These are phyloP conservation scores for Crithidia mellificae DNA, from an alignment of 208 protist genomes.

Conservation along the genomic window DNA sequence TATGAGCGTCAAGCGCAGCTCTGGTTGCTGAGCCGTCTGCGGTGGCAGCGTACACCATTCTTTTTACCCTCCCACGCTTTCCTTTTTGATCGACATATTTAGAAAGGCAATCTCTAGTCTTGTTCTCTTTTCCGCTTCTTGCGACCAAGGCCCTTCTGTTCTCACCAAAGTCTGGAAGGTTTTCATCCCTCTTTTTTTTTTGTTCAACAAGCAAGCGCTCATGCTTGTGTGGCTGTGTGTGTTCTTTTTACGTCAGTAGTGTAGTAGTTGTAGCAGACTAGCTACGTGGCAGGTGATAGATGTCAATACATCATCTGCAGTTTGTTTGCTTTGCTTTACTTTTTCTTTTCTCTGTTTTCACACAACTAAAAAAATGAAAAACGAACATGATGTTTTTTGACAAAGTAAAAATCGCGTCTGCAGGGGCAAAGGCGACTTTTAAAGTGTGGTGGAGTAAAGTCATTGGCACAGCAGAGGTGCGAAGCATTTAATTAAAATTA, in stretches of 20 bases:
- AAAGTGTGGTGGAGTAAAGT: too few species aligned
- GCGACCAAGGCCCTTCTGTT: background rate
- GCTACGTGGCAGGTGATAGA: background rate
- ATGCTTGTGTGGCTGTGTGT: background rate
- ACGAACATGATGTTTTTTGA: too few species aligned
- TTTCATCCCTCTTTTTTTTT: background rate
- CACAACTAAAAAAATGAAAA: background rate
- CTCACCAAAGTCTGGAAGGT: background rate
- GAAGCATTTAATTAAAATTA: too few species aligned
- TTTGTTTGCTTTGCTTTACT: background rate
- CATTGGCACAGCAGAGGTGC: too few species aligned
- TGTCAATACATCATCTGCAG: background rate
- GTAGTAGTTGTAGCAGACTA: background rate
- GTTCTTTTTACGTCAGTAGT: background rate
- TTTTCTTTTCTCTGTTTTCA: constrained; percentile 21
- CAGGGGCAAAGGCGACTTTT: too few species aligned
- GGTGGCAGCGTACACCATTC: too few species aligned
- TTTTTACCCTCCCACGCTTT: too few species aligned
- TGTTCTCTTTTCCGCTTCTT: background rate
- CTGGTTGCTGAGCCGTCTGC: too few species aligned
- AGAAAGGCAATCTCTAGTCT: too few species aligned
- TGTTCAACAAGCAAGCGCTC: too few species aligned
- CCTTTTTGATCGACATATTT: background rate
- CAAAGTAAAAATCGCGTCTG: too few species aligned
- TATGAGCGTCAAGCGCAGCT: too few species aligned